Conservation (phyloP, 257 asterid species). For the Solanum rostratum region DNA sequence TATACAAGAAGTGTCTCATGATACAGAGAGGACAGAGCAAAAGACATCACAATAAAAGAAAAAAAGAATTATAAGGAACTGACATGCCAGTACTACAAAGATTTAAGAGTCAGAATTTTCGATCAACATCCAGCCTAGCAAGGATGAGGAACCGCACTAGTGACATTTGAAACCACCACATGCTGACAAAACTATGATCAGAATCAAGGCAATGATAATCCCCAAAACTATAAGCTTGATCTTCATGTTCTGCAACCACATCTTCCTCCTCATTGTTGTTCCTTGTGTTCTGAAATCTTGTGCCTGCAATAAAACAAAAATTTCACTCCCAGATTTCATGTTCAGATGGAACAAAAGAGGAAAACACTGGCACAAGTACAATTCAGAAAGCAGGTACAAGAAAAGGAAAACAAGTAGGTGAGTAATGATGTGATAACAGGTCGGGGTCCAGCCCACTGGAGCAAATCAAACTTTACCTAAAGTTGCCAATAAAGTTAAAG, state of each 20-base stretch:
- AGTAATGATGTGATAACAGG: not conserved
- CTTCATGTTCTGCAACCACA: conserved; percentile 96
- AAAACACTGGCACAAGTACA: not conserved
- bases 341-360: not conserved
- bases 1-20: conserved; percentile 47
- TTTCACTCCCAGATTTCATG: not conserved
- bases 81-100: conserved; percentile 9
- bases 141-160: not conserved
- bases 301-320: conserved; percentile 33
- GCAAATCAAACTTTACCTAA: not conserved
- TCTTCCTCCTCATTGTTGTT: conserved; percentile 81
- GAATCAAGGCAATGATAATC: conserved; percentile 74
- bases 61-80: not conserved
- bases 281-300: conserved; percentile 97
- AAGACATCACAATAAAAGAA: conserved; percentile 15
- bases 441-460: not conserved
- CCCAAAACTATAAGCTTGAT: conserved; percentile 88
- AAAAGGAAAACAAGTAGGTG: not conserved
- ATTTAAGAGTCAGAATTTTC: conserved; percentile 7
- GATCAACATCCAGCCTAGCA: conserved; percentile 7
- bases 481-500: not conserved
- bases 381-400: not conserved
- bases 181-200: conserved; percentile 72
- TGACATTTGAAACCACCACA: conserved; percentile 78
- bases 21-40: conserved; percentile 13